phyloP scores from a whole-genome alignment of 1,139 yeast species.

The Zhuliangozyma parablackwelliae region DNA sequence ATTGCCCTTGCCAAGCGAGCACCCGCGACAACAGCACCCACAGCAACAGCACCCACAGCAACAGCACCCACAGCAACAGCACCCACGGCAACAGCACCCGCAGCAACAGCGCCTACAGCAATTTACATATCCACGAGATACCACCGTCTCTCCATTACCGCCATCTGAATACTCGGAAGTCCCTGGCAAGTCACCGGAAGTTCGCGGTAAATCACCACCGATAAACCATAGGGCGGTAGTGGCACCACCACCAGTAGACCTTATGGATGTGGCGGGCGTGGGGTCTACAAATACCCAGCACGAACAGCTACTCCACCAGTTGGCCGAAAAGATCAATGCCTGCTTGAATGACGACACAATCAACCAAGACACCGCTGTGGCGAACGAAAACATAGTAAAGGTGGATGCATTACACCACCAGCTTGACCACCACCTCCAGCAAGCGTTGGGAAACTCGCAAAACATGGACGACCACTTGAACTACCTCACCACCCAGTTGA shows the following conservation, averaged over 20 bases:
- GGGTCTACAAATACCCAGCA: slow-evolving; percentile 2
- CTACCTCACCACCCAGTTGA: slow-evolving; percentile 30
- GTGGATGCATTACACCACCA: slow-evolving; percentile 30
- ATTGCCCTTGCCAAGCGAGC: slow-evolving; percentile 26
- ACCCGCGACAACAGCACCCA: slow-evolving; percentile 1
- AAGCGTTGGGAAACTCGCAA: slow-evolving; percentile 34
- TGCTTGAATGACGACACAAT: slow-evolving; percentile 12
- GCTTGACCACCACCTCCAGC: slow-evolving; percentile 32
- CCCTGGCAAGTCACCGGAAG: neutral
- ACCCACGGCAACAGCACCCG: slow-evolving; percentile 5
- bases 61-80: slow-evolving; percentile 19
- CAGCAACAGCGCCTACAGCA: neutral
- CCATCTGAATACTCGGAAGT: slow-evolving; percentile 1
- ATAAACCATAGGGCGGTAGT: too few species aligned
- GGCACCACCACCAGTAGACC: neutral
- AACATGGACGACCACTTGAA: slow-evolving; percentile 28
- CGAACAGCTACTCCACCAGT: slow-evolving; percentile 9
- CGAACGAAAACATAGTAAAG: slow-evolving; percentile 19
- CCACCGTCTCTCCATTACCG: slow-evolving; percentile 1
- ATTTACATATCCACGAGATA: slow-evolving; percentile 3
- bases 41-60: slow-evolving; percentile 9
- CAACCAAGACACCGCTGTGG: slow-evolving; percentile 10
- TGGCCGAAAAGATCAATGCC: slow-evolving; percentile 22
- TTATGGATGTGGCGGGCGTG: too few species aligned
- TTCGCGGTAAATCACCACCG: too few species aligned